Evolutionary conservation across 768 basidiomycete genomes (phyloP).

Genomic region (Tulasnella sp.): DNA sequence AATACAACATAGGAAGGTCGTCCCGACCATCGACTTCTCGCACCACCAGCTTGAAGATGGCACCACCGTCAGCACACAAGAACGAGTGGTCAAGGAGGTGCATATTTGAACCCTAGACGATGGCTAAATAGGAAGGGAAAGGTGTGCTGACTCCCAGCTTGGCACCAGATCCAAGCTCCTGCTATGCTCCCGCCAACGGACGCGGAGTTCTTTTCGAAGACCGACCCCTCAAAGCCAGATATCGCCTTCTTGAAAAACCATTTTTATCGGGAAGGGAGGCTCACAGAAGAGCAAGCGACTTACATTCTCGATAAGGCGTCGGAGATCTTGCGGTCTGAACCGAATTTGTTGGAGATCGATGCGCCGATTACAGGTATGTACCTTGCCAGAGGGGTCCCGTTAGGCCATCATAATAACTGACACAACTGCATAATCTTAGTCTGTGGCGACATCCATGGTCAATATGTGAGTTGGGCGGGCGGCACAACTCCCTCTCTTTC

Average conservation of each 20-base stretch:
- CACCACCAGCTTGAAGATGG: constrained; percentile 91
- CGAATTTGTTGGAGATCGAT: constrained; percentile 87
- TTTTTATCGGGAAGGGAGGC: constrained; percentile 89
- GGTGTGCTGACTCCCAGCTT: neutral
- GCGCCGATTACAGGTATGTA: constrained; percentile 89
- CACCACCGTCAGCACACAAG: constrained; percentile 79
- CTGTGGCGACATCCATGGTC: constrained; percentile 97
- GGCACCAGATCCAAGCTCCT: constrained; percentile 83
- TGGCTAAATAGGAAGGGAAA: neutral
- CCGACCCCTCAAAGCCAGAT: constrained; percentile 85
- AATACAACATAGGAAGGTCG: constrained; percentile 29
- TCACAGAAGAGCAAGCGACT: constrained; percentile 90
- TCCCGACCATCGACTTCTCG: constrained; percentile 75
- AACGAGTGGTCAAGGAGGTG: constrained; percentile 94
- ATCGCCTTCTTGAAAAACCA: constrained; percentile 97
- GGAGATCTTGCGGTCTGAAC: constrained; percentile 69
- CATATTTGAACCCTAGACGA: constrained; percentile 8
- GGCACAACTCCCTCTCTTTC: no score
- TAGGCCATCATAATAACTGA: neutral
- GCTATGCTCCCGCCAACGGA: constrained; percentile 86
- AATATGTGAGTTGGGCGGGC: constrained; percentile 67
- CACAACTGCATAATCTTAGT: constrained; percentile 36
- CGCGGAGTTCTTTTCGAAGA: constrained; percentile 81
- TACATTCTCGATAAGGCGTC: constrained; percentile 87
- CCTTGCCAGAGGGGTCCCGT: neutral